phyloP scores from a whole-genome alignment of 2,329 filamentous ascomycete genomes.

The Colletotrichum caudatum region DNA sequence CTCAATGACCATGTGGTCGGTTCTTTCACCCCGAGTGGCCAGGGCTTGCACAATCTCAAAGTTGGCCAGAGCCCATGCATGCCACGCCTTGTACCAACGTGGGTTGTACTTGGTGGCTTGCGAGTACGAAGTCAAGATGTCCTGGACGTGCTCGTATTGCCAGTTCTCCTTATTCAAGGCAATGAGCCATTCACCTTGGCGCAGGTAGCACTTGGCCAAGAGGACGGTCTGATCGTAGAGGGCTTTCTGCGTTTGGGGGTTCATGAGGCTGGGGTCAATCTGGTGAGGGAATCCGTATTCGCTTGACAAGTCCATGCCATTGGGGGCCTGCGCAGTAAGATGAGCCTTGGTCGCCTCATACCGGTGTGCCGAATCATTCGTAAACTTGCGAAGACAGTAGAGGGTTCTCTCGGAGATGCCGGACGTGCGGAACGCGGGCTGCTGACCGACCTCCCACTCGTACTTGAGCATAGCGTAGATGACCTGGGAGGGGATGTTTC shows the following conservation, averaged over 20 bases:
- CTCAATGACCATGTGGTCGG: constrained; percentile 79
- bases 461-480: constrained; percentile 98
- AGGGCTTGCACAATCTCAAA: constrained; percentile 96
- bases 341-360: constrained; percentile 67
- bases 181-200: constrained; percentile 96
- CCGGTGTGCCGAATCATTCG: constrained; percentile 67
- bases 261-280: constrained; percentile 59
- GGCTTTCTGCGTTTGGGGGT: constrained; percentile 63
- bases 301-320: constrained; percentile 57
- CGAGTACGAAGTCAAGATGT: constrained; percentile 90
- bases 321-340: constrained; percentile 59
- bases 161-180: constrained; percentile 87
- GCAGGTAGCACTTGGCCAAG: constrained; percentile 94
- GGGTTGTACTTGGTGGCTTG: constrained; percentile 95
- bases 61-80: constrained; percentile 97
- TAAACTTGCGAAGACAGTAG: constrained; percentile 71
- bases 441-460: constrained; percentile 88
- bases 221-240: constrained; percentile 75
- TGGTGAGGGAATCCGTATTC: constrained; percentile 65
- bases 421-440: constrained; percentile 57
- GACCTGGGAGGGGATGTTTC: constrained; percentile 77
- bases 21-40: constrained; percentile 64
- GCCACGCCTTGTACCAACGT: constrained; percentile 99
- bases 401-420: constrained; percentile 67
- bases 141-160: constrained; percentile 86